Evolutionary conservation across 441 rosid genomes (phyloP).

Genomic region (Brassica hybrid): DNA sequence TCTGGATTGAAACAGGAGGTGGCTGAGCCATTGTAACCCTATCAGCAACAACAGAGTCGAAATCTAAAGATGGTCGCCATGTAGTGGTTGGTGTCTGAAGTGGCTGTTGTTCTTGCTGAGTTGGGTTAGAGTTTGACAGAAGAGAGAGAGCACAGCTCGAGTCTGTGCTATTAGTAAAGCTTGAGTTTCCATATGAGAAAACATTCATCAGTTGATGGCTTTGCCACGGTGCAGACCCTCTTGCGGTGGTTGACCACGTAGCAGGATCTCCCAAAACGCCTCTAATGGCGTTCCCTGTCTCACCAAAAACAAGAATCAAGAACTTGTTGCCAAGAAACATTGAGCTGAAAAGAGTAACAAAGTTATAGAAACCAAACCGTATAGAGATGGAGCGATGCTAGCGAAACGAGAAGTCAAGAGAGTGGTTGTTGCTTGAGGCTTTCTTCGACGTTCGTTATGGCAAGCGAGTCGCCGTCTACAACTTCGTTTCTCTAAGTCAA

Average conservation of each 20-base stretch:
- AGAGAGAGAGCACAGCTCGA: conserved; percentile 99
- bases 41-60: conserved; percentile 43
- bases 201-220: conserved; percentile 53
- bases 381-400: conserved; percentile 48
- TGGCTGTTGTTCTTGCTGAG: conserved; percentile 30
- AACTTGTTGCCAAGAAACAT: neutral
- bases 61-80: conserved; percentile 54
- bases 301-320: conserved; percentile 11
- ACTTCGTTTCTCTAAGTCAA: conserved; percentile 90
- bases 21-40: conserved; percentile 58
- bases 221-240: conserved; percentile 55
- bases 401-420: conserved; percentile 55
- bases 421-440: conserved; percentile 69
- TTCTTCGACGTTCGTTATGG: conserved; percentile 91
- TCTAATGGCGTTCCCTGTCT: conserved; percentile 53
- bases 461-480: conserved; percentile 94
- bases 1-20: conserved; percentile 46
- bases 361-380: conserved; percentile 45
- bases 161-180: conserved; percentile 57
- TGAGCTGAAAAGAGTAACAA: neutral
- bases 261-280: conserved; percentile 70
- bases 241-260: conserved; percentile 52
- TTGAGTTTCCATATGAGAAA: conserved; percentile 52
- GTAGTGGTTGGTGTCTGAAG: conserved; percentile 23
- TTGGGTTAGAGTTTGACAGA: conserved; percentile 83